A percentile compares a stretch with the other conserved stretches of the same genome.
phyloP scores from a whole-genome alignment of 2,329 filamentous ascomycete genomes.

The Didymella keratinophila region DNA sequence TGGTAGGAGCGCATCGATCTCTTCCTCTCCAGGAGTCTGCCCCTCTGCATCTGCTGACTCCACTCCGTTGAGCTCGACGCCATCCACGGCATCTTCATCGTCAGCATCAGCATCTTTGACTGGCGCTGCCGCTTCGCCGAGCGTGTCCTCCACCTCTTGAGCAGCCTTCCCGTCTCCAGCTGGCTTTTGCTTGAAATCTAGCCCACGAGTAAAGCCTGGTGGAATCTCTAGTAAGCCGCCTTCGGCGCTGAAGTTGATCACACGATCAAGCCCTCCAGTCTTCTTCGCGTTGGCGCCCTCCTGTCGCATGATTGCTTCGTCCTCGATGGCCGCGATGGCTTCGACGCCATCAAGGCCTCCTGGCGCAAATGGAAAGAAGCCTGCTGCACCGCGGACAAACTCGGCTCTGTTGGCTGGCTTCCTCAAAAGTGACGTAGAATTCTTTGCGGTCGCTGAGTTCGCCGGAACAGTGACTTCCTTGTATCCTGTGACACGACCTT shows the following conservation, averaged over 20 bases:
- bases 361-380: constrained; percentile 93
- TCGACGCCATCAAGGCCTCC: constrained; percentile 89
- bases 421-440: constrained; percentile 86
- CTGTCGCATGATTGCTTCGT: constrained; percentile 69
- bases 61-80: constrained; percentile 35
- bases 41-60: constrained; percentile 56
- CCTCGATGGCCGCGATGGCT: constrained; percentile 83
- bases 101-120: constrained; percentile 33
- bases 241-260: constrained; percentile 82
- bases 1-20: constrained; percentile 86
- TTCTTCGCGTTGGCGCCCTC: constrained; percentile 51
- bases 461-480: constrained; percentile 92
- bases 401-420: constrained; percentile 88
- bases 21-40: constrained; percentile 59
- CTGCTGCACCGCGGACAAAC: constrained; percentile 90
- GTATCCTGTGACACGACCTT: constrained; percentile 92
- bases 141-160: constrained; percentile 72
- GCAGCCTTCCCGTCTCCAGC: constrained; percentile 68
- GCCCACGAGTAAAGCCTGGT: constrained; percentile 81
- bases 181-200: constrained; percentile 72
- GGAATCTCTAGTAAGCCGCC: constrained; percentile 81
- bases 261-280: constrained; percentile 71
- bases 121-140: constrained; percentile 59
- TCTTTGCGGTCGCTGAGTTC: constrained; percentile 89
- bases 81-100: constrained; percentile 37